Evolutionary conservation across 176 grass and related monocot species (phyloP).

Genomic region (Oryza meridionalis): DNA sequence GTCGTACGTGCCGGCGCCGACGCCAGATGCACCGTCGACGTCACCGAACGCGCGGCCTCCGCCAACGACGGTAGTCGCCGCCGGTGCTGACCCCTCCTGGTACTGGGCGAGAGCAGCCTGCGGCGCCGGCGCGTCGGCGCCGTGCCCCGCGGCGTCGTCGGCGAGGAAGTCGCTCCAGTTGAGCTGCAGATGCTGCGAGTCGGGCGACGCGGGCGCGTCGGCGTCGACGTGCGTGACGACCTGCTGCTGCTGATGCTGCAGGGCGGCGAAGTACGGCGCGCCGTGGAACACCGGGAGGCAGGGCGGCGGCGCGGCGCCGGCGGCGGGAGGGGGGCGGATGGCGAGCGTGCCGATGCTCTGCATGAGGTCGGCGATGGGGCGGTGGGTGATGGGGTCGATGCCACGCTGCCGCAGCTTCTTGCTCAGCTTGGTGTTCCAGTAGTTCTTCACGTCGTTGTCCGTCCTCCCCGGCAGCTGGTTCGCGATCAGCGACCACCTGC

Average conservation of each 20-base stretch:
- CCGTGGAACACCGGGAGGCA: conserved; percentile 55
- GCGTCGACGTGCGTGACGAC: conserved; percentile 26
- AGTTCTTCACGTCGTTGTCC: conserved; percentile 98
- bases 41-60: background rate
- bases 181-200: background rate
- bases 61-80: background rate
- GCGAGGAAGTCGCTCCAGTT: conserved; percentile 49
- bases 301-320: background rate
- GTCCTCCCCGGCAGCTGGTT: conserved; percentile 90
- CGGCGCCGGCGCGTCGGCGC: conserved; percentile 15
- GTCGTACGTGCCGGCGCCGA: conserved; percentile 22
- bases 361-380: conserved; percentile 86
- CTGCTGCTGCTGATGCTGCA: conserved; percentile 31
- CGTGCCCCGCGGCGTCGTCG: conserved; percentile 34
- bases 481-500: conserved; percentile 97
- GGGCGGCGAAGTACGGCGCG: conserved; percentile 38
- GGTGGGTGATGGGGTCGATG: conserved; percentile 95
- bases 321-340: conserved; percentile 31
- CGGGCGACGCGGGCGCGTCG: conserved; percentile 40
- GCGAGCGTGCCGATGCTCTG: conserved; percentile 59
- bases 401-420: conserved; percentile 89
- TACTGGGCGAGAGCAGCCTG: conserved; percentile 46
- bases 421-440: conserved; percentile 99
- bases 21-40: conserved; percentile 10
- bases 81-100: background rate